phyloP scores from a whole-genome alignment of 768 basidiomycete species.

The Naganishia vaughanmartiniae region DNA sequence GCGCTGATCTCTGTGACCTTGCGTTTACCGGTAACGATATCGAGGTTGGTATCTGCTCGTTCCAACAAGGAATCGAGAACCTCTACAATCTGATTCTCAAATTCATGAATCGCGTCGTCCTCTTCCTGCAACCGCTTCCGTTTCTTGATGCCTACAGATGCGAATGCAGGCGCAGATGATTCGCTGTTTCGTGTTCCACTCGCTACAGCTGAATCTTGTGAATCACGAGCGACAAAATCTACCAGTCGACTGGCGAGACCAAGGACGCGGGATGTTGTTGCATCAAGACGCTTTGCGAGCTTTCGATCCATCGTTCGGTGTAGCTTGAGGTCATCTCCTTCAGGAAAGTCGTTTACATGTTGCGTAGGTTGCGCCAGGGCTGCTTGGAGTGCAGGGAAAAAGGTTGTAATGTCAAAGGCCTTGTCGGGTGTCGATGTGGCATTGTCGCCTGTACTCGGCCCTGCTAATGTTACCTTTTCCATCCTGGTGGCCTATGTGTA shows the following conservation, averaged over 20 bases:
- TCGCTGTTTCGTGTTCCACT: slow-evolving; percentile 40
- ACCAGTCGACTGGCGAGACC: slow-evolving; percentile 66
- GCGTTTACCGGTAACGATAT: slow-evolving; percentile 68
- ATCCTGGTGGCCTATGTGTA: too few relatives aligned
- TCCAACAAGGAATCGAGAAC: slow-evolving; percentile 81
- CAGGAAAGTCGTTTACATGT: slow-evolving; percentile 48
- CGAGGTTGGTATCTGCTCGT: slow-evolving; percentile 73
- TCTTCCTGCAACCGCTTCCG: slow-evolving; percentile 61
- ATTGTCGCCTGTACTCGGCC: background rate
- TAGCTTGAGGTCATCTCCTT: slow-evolving; percentile 74
- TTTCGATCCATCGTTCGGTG: slow-evolving; percentile 78
- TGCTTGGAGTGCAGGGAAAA: slow-evolving; percentile 43
- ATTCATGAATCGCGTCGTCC: slow-evolving; percentile 82
- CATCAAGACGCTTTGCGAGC: slow-evolving; percentile 70
- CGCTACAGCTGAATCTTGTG: slow-evolving; percentile 33
- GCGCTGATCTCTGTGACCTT: slow-evolving; percentile 55
- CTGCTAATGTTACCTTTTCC: too few relatives aligned
- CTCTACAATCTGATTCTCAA: slow-evolving; percentile 74
- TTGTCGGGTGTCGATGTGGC: slow-evolving; percentile 25
- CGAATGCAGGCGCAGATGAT: slow-evolving; percentile 34
- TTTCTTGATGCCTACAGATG: slow-evolving; percentile 49
- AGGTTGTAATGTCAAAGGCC: slow-evolving; percentile 36
- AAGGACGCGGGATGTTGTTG: slow-evolving; percentile 66
- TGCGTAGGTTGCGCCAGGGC: slow-evolving; percentile 48
- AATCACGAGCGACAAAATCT: slow-evolving; percentile 52